Evolutionary conservation across 2,329 filamentous ascomycete species (phyloP), one percentile per base, ranked within the genome.

Genomic region (Clonostachys sp.): DNA sequence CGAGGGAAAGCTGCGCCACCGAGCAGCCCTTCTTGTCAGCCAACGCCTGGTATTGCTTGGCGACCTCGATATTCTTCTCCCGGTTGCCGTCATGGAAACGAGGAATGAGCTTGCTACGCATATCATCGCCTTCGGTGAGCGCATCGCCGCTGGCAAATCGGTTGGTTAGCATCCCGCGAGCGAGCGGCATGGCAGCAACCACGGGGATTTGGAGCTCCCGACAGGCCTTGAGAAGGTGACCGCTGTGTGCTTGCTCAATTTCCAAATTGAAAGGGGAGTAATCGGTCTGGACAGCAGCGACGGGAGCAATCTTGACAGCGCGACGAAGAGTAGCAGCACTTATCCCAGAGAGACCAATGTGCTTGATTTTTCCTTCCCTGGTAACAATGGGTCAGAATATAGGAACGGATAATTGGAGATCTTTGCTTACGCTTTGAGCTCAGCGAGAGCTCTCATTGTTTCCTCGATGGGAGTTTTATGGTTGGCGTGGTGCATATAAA

Each of bases 111-210:
- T 33, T 24, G 14, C 9, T 33, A 12, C 45, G 45, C 7, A 34
- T 38, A 14, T 47, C 45, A 7, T 5, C 18, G 16, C 33, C 39
- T n/a, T 41, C 20, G n/a, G 16, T 34, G 14, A 18, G 13, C 13
- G 40, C 45, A 9, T 42, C 13, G 44, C 44, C 44, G 17, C n/a
- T 20, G 13, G n/a, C 30, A 24, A 47, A 47, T 2, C 35, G 35
- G 40, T 34, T 14, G 24, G 74, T 72, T 17, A 84, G 55, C 50
- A 83, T 63, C 10, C 80, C 80, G 2, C 78, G 71, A 9, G 78
- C 79, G 10, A 84, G 70, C 3, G 80, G 81, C 12, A 71, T 74
- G 60, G 80, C 82, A 4, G 76, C 73, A 3, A 84, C 69, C 12
- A 77, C 63, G 2, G 76, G 64, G 1, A 80, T 65, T 2, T 78